phyloP scores from a whole-genome alignment of 2,329 filamentous ascomycete genomes.

The Xylaria sp. region DNA sequence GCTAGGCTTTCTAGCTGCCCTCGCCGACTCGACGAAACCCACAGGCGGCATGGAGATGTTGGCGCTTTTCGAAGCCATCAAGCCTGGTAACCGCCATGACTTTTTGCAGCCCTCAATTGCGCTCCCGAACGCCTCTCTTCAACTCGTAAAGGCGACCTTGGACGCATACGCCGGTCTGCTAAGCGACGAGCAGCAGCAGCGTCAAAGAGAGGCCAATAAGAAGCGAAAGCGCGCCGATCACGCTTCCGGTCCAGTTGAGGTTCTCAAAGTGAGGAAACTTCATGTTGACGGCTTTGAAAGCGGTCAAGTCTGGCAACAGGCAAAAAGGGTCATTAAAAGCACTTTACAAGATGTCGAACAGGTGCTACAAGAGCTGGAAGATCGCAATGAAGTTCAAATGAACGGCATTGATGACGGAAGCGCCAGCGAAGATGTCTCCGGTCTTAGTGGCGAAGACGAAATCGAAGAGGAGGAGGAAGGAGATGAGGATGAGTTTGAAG shows the following conservation, averaged over 20 bases:
- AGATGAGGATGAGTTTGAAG: constrained; percentile 32
- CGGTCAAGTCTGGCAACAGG: constrained; percentile 91
- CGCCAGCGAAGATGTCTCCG: constrained; percentile 23
- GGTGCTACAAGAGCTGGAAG: constrained; percentile 45
- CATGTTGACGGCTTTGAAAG: constrained; percentile 84
- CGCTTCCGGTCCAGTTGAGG: constrained; percentile 40
- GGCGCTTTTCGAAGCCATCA: constrained; percentile 53
- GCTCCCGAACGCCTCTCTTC: constrained; percentile 64
- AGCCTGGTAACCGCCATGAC: constrained; percentile 56
- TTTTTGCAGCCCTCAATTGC: constrained; percentile 70
- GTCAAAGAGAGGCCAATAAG: constrained; percentile 61
- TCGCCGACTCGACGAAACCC: constrained; percentile 30
- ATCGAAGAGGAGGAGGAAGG: constrained; percentile 19
- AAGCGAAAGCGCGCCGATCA: constrained; percentile 66
- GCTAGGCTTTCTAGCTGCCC: constrained; percentile 38
- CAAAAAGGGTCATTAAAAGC: constrained; percentile 68
- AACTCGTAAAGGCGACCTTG: constrained; percentile 72
- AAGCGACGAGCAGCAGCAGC: constrained; percentile 64
- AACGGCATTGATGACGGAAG: constrained; percentile 33
- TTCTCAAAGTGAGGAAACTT: constrained; percentile 74
- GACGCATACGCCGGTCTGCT: constrained; percentile 72
- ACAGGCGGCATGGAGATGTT: constrained; percentile 37
- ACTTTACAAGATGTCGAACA: constrained; percentile 46
- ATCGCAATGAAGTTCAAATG: constrained; percentile 51
- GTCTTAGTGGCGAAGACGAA: constrained; percentile 30